Evolutionary conservation across 129 eudicot species (phyloP), one percentile per base, ranked within the genome.

Genomic region (Tagetes erecta): DNA sequence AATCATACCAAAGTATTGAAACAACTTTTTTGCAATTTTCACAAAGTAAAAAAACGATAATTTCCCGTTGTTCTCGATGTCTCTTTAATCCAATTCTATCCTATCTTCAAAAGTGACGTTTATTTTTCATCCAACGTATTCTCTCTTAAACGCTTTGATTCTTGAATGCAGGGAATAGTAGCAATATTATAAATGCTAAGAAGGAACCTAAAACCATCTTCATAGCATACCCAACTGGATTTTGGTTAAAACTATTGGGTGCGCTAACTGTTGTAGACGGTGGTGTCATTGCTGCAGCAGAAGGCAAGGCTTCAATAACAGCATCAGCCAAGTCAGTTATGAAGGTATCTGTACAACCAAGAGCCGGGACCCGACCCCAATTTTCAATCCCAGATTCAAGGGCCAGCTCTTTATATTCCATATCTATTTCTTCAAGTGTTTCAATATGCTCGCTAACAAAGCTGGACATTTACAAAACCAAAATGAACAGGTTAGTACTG

Each of bases 341-440:
- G 83, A 92, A 93, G 14, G 92, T 74, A 8, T 89, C 65, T 13
- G 89, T 88, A 65, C 96, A 88, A 59, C 91, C 91, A 2, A 93
- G 88, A 72, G 98, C 97, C n/a, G 98, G 98, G 55, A 93, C 98
- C 59, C 98, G 91, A 8, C 98, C 98, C 98, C 98, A 93, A 13
- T 88, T 87, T 77, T 83, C 81, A 9, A 93, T 84, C 5, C 98
- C 98, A 0, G 98, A 93, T 74, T 88, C 97, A 33, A 93, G 87
- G 14, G 98, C 97, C 78, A 93, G 55, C 50, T 93, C 89, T 80
- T 76, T 90, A 82, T 93, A 93, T 77, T 90, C 96, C 96, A 93
- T 93, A 53, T 93, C 98, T 63, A 93, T 93, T 80, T 93, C 98
- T 83, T 90, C 98, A 2, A 93, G 91, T 13, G 98, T 90, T 78